Base-by-base conservation (phyloP, 768 basidiomycete genomes). In the Rhizopogon salebrosus region DNA sequence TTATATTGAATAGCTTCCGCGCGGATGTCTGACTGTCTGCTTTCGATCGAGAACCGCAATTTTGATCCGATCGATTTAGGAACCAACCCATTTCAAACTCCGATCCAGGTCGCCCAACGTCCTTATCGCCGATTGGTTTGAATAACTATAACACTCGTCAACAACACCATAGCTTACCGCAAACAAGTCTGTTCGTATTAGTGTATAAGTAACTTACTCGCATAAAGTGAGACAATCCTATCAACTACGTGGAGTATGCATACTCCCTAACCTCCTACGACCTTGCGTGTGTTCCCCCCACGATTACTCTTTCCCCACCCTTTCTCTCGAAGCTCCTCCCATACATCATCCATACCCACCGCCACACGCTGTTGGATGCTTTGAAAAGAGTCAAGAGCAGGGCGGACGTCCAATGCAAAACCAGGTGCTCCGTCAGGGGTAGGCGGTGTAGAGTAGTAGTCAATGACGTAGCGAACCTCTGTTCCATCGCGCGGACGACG, bases 391-490 rank as follows among this genome's bases (percentile, higher is more conserved):
- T 98, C 97, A 49, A 99, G 70, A 0, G 97, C 97, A 0, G 97
- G 95, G 14, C 95, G 84, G 9, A 98, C 95, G 65, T 99, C 97
- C 24, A 99, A 78, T 7, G 87, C 87, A 71, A 98, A 98, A 6
- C 95, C 94, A 16, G 97, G 97, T 41, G 89, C 89, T 7, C 95
- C 95, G 59, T 97, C 89, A 7, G 83, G 77, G 51, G 95, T 86
- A 2, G 89, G 83, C 1, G 95, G 92, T 0, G 92, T 93, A 42
- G 91, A 89, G 70, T 98, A 98, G 72, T 99, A 99, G 74, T 99
- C 97, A 61, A 99, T 98, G 42, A 99, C 89, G 70, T 99, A 95
- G 65, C 92, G 88, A 48, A 92, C 86, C 69, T 92, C 88, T 60
- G 89, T 82, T 16, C 89, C 85, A 1, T 87, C 85, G 37, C 75